Conservation (phyloP, 495 filamentous ascomycete genomes). For the Penicillium samsonianum region DNA sequence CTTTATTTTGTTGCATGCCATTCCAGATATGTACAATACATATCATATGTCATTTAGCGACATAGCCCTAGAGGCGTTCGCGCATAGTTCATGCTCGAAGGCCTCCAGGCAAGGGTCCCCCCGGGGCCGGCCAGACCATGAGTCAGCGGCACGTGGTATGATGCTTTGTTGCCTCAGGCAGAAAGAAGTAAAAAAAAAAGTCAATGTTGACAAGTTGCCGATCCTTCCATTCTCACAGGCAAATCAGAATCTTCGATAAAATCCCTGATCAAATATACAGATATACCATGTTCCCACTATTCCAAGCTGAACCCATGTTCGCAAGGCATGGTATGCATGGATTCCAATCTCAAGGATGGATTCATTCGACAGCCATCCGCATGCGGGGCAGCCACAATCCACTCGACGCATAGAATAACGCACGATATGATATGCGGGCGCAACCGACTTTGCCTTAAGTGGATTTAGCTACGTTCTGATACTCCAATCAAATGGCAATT, state of each 20-base stretch:
- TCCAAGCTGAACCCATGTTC: conserved; percentile 21
- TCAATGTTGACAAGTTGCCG: not conserved
- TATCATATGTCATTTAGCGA: no score
- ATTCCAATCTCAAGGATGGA: conserved; percentile 7
- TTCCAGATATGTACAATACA: no score
- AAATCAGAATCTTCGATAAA: not conserved
- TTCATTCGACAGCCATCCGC: conserved; percentile 18
- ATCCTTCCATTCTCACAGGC: not conserved
- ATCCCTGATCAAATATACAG: not conserved
- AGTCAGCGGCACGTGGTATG: not conserved
- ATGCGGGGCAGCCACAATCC: conserved; percentile 26
- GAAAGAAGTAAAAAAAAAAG: not conserved
- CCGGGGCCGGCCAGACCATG: no score
- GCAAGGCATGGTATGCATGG: conserved; percentile 19
- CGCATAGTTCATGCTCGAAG: no score
- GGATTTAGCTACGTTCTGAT: not conserved
- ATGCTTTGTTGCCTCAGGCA: not conserved
- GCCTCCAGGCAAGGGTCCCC: no score
- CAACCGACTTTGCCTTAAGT: conserved; percentile 5
- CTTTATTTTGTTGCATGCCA: no score
- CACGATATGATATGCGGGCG: conserved; percentile 21
- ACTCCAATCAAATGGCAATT: not conserved
- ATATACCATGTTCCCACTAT: not conserved
- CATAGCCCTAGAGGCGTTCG: no score
- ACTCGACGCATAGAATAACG: conserved; percentile 17